Conservation (phyloP, 73 alveolate species). For the Symbiodinium natans region DNA sequence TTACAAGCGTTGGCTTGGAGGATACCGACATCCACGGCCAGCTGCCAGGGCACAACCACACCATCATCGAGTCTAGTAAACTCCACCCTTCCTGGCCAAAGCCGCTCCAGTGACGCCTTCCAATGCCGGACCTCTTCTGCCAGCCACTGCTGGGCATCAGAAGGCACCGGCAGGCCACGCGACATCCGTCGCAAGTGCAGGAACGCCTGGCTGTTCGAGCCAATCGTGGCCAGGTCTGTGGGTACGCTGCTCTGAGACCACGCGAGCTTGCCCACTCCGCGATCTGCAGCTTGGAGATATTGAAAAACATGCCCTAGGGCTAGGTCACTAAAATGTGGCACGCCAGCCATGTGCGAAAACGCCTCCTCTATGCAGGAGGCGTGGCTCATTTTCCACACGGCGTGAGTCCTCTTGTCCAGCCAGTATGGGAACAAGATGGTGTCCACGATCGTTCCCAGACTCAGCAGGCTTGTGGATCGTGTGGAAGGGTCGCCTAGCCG, state of each 20-base stretch:
- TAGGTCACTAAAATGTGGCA: neutral
- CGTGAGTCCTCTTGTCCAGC: neutral
- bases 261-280: neutral
- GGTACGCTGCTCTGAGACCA: neutral
- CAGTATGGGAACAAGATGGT: neutral
- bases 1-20: neutral
- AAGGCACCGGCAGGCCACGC: neutral
- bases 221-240: neutral
- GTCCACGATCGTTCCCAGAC: neutral
- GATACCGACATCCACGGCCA: neutral
- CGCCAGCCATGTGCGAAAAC: neutral
- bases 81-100: neutral
- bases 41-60: neutral
- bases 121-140: neutral
- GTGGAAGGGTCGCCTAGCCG: neutral
- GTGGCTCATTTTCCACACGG: neutral
- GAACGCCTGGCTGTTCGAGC: neutral
- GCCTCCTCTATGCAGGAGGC: neutral
- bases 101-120: neutral
- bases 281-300: neutral
- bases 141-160: neutral
- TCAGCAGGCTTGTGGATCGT: neutral
- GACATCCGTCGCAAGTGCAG: neutral
- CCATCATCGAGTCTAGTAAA: neutral
- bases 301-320: neutral